These are phyloP conservation scores for Pulveroboletus sp. DNA, from an alignment of 768 basidiomycete species.

Conservation along the genomic window DNA sequence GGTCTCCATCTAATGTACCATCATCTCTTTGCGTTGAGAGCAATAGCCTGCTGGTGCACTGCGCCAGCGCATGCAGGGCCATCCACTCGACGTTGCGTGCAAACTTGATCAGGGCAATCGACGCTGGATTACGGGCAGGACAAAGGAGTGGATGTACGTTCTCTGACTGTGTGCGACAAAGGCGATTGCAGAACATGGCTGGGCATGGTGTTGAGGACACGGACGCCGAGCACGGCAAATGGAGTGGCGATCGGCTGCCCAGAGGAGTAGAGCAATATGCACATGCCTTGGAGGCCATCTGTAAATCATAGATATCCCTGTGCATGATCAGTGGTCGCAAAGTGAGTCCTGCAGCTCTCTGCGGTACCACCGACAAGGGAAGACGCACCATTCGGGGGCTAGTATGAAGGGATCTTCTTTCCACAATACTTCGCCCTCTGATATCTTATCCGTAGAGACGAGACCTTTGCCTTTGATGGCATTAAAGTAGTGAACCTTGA, in stretches of 20 bases:
- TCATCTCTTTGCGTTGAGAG: slow-evolving; percentile 48
- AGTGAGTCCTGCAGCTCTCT: neutral
- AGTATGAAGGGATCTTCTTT: slow-evolving; percentile 78
- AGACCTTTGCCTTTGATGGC: slow-evolving; percentile 78
- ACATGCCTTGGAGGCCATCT: slow-evolving; percentile 57
- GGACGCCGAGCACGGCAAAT: slow-evolving; percentile 50
- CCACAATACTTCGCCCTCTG: slow-evolving; percentile 74
- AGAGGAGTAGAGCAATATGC: slow-evolving; percentile 69
- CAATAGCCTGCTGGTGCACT: slow-evolving; percentile 60
- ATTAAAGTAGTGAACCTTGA: slow-evolving; percentile 64
- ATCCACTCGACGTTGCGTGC: slow-evolving; percentile 64
- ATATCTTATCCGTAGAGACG: slow-evolving; percentile 62
- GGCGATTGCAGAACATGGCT: slow-evolving; percentile 73
- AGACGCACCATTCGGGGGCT: slow-evolving; percentile 72
- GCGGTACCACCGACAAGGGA: neutral
- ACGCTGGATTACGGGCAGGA: slow-evolving; percentile 67
- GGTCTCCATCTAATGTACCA: slow-evolving; percentile 35
- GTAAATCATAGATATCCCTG: slow-evolving; percentile 77
- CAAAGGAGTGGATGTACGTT: slow-evolving; percentile 70
- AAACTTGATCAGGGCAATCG: slow-evolving; percentile 53
- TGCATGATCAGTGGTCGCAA: slow-evolving; percentile 4
- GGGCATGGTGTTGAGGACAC: slow-evolving; percentile 44
- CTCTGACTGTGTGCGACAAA: slow-evolving; percentile 64
- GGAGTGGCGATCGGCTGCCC: slow-evolving; percentile 37
- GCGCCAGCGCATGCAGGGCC: slow-evolving; percentile 63